Percentiles rank a stretch among this genome's conserved stretches.
Conservation (phyloP, 148 eudicot species). For the Camellia granthamiana region DNA sequence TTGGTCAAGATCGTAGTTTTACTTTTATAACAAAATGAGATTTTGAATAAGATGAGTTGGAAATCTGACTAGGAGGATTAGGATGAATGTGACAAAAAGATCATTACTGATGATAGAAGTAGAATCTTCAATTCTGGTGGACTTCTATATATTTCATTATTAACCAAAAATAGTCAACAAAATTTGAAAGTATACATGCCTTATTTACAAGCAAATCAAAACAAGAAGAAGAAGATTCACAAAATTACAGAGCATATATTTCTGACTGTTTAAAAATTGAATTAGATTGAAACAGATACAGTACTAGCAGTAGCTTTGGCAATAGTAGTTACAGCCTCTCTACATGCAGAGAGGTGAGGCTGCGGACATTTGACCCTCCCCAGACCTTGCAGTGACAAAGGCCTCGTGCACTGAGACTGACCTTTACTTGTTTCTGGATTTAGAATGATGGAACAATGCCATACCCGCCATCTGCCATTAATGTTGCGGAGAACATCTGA, state of each 20-base stretch:
- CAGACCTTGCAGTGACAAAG: no score
- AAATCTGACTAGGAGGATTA: constrained; percentile 1
- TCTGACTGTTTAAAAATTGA: constrained; percentile 1
- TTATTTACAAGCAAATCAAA: constrained; percentile 1
- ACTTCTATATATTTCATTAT: background rate
- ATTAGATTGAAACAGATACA: constrained; percentile 12
- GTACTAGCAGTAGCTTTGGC: constrained; percentile 9
- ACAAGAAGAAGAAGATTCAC: background rate
- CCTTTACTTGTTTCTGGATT: constrained; percentile 6
- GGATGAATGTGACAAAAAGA: no score
- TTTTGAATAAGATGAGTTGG: background rate
- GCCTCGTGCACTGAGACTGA: no score
- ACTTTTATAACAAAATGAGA: no score
- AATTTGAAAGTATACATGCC: background rate
- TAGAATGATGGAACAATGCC: constrained; percentile 57
- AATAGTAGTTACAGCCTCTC: constrained; percentile 13
- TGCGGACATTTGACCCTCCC: no score
- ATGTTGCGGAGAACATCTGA: constrained; percentile 56
- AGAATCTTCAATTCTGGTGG: background rate
- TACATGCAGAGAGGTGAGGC: no score
- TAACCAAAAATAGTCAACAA: background rate
- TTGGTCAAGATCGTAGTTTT: no score
- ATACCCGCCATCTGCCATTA: constrained; percentile 48
- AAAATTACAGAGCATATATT: constrained; percentile 10
- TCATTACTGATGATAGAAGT: background rate